Base-by-base conservation (phyloP, 2,329 filamentous ascomycete species). In the Alternaria sp. region DNA sequence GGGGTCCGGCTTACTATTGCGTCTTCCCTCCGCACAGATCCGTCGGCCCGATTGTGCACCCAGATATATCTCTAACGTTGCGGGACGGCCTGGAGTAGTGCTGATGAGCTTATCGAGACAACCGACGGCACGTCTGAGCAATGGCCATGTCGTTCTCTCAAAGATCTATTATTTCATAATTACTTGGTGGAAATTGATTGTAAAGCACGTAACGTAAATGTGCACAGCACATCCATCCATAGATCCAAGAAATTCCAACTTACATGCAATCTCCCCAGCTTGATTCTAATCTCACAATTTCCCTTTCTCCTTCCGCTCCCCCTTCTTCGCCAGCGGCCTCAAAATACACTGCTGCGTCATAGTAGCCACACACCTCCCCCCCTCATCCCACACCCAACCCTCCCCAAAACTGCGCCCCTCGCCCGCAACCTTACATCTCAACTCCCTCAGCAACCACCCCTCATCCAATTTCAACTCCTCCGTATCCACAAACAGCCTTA, bases 311-410 rank as follows among this genome's bases (percentile, higher is more conserved):
- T 0, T 17, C 36, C 8, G 15, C 32, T 40, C 15, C 8, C 50
- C 54, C 57, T 51, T 46, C 19, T 44, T 57, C 11, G 43, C 52
- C 57, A 72, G 67, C 59, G 73, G 72, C 59, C 78, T 71, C 72
- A 79, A 32, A 26, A 79, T 80, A 58, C 71, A 70, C 75, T 85
- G 83, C 75, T 86, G 85, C 10, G 80, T 84, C 81, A 85, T 85
- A 46, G 70, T 78, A 13, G 83, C 84, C 1, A 86, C 73, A 66
- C 85, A 67, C 44, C 74, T 79, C 0, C 84, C 84, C 36, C 78
- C 59, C 57, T 77, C 74, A 69, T 85, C 80, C 79, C 80, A 86
- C 4, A 87, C 46, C 59, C 81, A 78, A 0, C 69, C 74, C 73
- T 86, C 84, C 1, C 76, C 74, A 69, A 80, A 86, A 2, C 83